A percentile compares a stretch with the other conserved stretches of the same genome.
Evolutionary conservation across 2,329 filamentous ascomycete genomes (phyloP).

Genomic region (Aspergillus phoenicis): DNA sequence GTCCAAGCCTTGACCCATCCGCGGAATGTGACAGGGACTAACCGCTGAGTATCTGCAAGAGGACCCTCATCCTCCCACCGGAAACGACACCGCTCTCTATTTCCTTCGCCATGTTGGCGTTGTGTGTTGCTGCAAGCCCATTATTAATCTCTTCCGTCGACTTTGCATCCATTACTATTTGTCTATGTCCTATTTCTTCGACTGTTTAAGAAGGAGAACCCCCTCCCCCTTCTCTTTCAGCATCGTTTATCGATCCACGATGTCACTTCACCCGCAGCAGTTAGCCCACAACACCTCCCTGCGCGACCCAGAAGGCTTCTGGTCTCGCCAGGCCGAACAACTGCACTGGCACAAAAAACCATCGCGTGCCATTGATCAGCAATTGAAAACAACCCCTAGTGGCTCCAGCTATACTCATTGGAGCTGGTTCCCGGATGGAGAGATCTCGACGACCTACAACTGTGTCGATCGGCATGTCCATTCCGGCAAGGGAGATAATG

Average conservation of each 20-base stretch:
- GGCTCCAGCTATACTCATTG: constrained; percentile 72
- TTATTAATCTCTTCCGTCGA: neutral
- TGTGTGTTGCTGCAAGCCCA: neutral
- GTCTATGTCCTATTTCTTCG: neutral
- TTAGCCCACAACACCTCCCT: constrained; percentile 61
- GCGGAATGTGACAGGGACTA: constrained; percentile 9
- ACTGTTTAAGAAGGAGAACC: neutral
- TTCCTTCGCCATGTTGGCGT: neutral
- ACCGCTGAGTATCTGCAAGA: constrained; percentile 4
- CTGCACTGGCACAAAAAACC: constrained; percentile 82
- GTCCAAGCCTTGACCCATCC: neutral
- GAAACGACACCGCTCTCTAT: neutral
- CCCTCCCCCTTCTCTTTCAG: neutral
- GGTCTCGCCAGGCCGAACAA: constrained; percentile 71
- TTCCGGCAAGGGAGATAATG: constrained; percentile 70
- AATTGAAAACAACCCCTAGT: constrained; percentile 63
- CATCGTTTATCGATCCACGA: constrained; percentile 13
- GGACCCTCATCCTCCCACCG: constrained; percentile 4
- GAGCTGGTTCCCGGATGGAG: constrained; percentile 87
- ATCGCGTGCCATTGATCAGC: constrained; percentile 60
- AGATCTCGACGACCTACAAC: constrained; percentile 91
- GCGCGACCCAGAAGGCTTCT: constrained; percentile 71
- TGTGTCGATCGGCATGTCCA: constrained; percentile 87
- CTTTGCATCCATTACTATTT: neutral
- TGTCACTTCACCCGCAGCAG: constrained; percentile 49